Base-by-base conservation (phyloP, 805 yeast species). In the Candida alai region DNA sequence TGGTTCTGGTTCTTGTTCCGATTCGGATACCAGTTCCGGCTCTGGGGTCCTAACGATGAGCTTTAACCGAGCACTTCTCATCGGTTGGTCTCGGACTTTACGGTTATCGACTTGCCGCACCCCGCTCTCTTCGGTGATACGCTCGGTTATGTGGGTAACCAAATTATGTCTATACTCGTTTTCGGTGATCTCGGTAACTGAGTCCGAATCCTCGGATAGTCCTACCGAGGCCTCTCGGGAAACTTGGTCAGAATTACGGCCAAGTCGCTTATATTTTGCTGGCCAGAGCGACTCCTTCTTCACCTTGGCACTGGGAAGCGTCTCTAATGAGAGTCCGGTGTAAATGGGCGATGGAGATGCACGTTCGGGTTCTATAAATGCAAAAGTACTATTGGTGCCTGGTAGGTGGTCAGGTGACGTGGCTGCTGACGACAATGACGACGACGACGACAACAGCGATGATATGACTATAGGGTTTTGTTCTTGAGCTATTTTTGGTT, bases 271-370 rank as follows among this genome's bases (percentile, higher is more conserved):
- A 41, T 46, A 21, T 34, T 61, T 64, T 37, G 54, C 45, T 18
- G 76, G 70, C 76, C 82, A 71, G 30, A 71, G 54, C 12, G 77
- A 63, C 29, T 76, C 83, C 42, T 70, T 75, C 48, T 71, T 75
- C 23, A 74, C 60, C 47, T 74, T 80, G 3, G 65, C 56, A 12
- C 76, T 73, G 6, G 96, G 96, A 5, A 70, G 68, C n/a, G 74
- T 68, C 43, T 77, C 85, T 35, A 87, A 57, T 3, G 93, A 82
- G 25, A 77, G 65, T 2, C 96, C 96, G 0, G 90, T 80, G 24
- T 76, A 76, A 8, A 73, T 69, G 26, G 84, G 78, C 8, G 61
- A 54, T 0, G 82, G 77, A 23, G 66, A 71, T 1, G 76, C 71
- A 21, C 68, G 53, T 12, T 65, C 68, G 2, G 89, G 88, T 47